Evolutionary conservation across 495 filamentous ascomycete genomes (phyloP).

Genomic region (Hyaloscypha finlandica): DNA sequence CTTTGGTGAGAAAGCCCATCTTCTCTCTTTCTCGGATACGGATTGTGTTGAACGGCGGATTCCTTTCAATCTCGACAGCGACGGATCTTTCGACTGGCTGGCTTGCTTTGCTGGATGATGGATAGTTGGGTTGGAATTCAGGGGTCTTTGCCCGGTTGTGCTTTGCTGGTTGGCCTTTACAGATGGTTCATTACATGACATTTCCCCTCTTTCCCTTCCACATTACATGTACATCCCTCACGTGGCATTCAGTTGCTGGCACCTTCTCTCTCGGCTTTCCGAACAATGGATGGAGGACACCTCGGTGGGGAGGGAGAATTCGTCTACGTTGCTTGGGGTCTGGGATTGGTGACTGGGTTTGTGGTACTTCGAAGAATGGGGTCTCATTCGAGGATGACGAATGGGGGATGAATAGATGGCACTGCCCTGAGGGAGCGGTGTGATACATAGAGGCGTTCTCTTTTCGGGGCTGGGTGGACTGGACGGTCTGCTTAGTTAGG

Average conservation of each 20-base stretch:
- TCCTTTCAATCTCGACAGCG: no score
- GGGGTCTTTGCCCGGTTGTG: neutral
- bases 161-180: neutral
- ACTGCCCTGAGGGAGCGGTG: neutral
- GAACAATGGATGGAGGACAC: neutral
- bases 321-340: neutral
- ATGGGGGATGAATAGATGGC: neutral
- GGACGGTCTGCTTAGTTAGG: neutral
- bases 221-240: neutral
- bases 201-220: neutral
- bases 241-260: slow-evolving; percentile 11
- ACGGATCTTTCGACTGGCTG: neutral
- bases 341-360: neutral
- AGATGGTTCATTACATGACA: neutral
- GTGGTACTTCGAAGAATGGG: neutral
- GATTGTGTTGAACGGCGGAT: no score
- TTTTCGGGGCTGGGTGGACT: neutral
- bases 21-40: no score
- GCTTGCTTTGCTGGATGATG: slow-evolving; percentile 1
- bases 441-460: neutral
- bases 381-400: neutral
- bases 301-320: neutral
- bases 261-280: neutral
- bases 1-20: no score
- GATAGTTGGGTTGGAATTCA: neutral